Evolutionary conservation across 768 basidiomycete genomes (phyloP), one percentile per base, ranked within the genome.

Genomic region (Hericium rajendrae): DNA sequence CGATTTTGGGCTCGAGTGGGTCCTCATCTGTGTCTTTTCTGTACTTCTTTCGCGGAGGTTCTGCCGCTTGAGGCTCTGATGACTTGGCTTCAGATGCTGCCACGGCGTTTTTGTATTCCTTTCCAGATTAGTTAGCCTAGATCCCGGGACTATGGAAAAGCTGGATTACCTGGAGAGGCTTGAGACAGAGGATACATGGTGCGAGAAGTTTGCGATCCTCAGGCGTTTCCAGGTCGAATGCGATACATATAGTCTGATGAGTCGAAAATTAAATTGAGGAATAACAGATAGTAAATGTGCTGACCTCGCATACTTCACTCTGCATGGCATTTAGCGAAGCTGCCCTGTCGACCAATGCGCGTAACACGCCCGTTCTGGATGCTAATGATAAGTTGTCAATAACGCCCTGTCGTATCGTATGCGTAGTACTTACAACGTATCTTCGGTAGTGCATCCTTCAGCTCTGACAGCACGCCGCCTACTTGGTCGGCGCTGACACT

Each of bases 281-380:
- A 11, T 13, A 15, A 32, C 20, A 53, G 20, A 8, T 37, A 52
- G 48, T 20, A 18, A 37, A 12, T 12, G 38, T 6, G 38, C 57
- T 18, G 2, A 61, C 62, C 57, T 63, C 62, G 43, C 57, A 61
- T 11, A 63, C 49, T n/a, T 57, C 62, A 2, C 12, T 50, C 43
- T 61, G 60, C n/a, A 59, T 48, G 37, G 38, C 26, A 20, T 22
- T n/a, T 50, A 59, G 22, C 6, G 41, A 11, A 16, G 77, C 76
- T 11, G 82, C 78, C 58, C 91, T 75, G 54, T 94, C 89, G 43
- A 94, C 78, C 55, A 86, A 67, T 3, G 88, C 84, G 54, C 86
- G 81, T 10, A 97, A 60, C 0, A 93, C 86, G 22, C 92, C 93
- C 4, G 85, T 85, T 63, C 91, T 77, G 6, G 81, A 78, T 16